A percentile compares a stretch with the other conserved stretches of the same genome.
Evolutionary conservation across 805 yeast genomes (phyloP).

Genomic region (Candida maesae): DNA sequence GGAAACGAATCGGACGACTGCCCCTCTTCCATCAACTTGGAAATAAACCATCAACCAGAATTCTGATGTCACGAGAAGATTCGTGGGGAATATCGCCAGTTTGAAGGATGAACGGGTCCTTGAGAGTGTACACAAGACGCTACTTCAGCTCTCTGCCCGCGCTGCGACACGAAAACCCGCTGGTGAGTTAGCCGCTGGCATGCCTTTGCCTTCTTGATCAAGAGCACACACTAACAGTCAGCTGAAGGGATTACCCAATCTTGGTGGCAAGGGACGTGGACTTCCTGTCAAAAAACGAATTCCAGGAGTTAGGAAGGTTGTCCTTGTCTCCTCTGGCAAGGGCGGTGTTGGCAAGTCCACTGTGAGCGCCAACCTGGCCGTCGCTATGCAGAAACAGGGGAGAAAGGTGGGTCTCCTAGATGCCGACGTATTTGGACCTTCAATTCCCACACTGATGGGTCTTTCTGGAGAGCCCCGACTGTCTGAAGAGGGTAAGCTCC

Average conservation of each 20-base stretch:
- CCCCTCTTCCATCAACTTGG: too few relatives aligned
- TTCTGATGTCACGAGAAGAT: too few relatives aligned
- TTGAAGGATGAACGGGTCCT: not conserved
- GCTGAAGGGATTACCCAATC: slow-evolving; percentile 22
- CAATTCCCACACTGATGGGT: slow-evolving; percentile 69
- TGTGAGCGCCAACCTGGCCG: slow-evolving; percentile 58
- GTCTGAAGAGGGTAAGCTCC: slow-evolving; percentile 45
- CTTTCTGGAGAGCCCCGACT: slow-evolving; percentile 67
- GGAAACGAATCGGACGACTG: too few relatives aligned
- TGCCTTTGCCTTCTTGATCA: not conserved
- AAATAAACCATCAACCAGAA: too few relatives aligned
- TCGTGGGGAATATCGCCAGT: too few relatives aligned
- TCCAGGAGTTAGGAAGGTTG: slow-evolving; percentile 55
- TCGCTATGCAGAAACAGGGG: slow-evolving; percentile 52
- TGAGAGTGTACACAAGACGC: not conserved
- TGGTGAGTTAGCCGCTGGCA: slow-evolving; percentile 40
- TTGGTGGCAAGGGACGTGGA: slow-evolving; percentile 40
- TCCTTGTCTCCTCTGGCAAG: slow-evolving; percentile 71
- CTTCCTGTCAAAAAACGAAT: slow-evolving; percentile 53
- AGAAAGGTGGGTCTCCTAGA: slow-evolving; percentile 67
- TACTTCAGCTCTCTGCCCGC: not conserved
- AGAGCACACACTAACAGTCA: not conserved
- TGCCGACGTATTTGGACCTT: slow-evolving; percentile 83
- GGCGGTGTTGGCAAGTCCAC: slow-evolving; percentile 93
- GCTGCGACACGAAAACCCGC: slow-evolving; percentile 45